These are phyloP conservation scores for Gymnopus androsaceus DNA, from an alignment of 1,284 basidiomycete genomes.

Conservation along the genomic window DNA sequence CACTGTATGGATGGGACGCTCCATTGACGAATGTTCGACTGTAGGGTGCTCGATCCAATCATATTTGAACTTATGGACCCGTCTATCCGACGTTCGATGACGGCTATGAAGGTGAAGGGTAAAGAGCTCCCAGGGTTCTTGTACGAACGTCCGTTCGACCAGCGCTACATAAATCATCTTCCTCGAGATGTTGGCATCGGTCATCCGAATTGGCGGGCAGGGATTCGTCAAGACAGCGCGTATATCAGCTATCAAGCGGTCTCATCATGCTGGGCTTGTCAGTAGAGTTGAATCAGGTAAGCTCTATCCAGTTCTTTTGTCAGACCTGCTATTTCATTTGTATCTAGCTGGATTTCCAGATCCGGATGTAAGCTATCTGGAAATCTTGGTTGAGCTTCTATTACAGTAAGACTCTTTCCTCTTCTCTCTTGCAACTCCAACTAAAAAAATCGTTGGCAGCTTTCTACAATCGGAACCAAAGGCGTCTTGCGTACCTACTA, in stretches of 20 bases:
- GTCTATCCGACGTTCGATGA: constrained; percentile 54
- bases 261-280: constrained; percentile 58
- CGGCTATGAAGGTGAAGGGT: constrained; percentile 55
- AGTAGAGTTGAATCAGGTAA: constrained; percentile 61
- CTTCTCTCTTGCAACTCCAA: not conserved
- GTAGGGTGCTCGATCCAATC: constrained; percentile 84
- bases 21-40: constrained; percentile 13
- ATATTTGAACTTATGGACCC: constrained; percentile 80
- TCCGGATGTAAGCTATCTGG: constrained; percentile 70
- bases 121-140: constrained; percentile 66
- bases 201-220: constrained; percentile 87
- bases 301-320: constrained; percentile 19
- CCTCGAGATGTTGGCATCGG: constrained; percentile 76
- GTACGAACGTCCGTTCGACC: constrained; percentile 80
- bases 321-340: constrained; percentile 19
- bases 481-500: constrained; percentile 43
- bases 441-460: constrained; percentile 43
- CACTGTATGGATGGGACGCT: not conserved
- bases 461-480: constrained; percentile 78
- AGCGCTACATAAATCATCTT: constrained; percentile 69
- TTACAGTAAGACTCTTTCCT: constrained; percentile 51
- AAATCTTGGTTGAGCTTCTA: constrained; percentile 69
- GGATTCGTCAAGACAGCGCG: constrained; percentile 77
- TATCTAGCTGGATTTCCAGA: constrained; percentile 50
- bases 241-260: constrained; percentile 59